Evolutionary conservation across 495 filamentous ascomycete genomes (phyloP).

Genomic region (Thermothielavioides terrestris): DNA sequence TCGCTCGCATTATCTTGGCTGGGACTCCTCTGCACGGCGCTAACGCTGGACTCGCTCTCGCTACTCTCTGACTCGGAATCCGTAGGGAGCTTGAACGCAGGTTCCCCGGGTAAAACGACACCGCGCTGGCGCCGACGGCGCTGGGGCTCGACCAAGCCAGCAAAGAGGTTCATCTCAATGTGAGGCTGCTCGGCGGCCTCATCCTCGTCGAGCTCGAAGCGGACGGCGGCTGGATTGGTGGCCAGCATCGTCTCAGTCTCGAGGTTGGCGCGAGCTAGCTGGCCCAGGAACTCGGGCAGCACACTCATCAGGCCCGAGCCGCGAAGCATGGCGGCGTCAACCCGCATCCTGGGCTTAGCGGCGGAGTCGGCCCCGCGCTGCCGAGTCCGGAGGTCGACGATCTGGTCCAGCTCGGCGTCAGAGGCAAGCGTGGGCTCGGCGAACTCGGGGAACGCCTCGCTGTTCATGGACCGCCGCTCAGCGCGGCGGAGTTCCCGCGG

Average conservation of each 20-base stretch:
- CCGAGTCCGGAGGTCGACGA: constrained; percentile 15
- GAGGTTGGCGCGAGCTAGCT: constrained; percentile 21
- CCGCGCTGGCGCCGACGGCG: constrained; percentile 7
- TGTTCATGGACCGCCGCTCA: constrained; percentile 13
- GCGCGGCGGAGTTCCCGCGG: constrained; percentile 4
- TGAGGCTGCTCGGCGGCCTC: constrained; percentile 13
- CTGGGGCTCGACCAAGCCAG: constrained; percentile 17
- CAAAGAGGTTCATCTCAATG: constrained; percentile 19
- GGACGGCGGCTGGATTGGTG: constrained; percentile 11
- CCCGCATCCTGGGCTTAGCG: constrained; percentile 15
- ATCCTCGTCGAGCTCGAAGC: constrained; percentile 19
- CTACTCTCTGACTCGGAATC: constrained; percentile 1
- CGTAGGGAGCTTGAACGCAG: not conserved
- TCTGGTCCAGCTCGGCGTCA: constrained; percentile 17
- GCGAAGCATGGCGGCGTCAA: constrained; percentile 19
- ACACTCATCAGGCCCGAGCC: constrained; percentile 14
- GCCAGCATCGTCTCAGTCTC: constrained; percentile 20
- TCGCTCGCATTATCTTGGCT: not conserved
- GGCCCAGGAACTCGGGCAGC: constrained; percentile 23
- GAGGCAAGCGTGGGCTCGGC: constrained; percentile 20
- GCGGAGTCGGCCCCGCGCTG: not conserved
- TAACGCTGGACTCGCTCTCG: not conserved
- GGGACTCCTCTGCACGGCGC: not conserved
- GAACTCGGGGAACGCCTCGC: constrained; percentile 17
- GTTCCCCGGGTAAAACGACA: constrained; percentile 10